phyloP scores from a whole-genome alignment of 1,139 yeast genomes.

The Kodamaea suecica region DNA sequence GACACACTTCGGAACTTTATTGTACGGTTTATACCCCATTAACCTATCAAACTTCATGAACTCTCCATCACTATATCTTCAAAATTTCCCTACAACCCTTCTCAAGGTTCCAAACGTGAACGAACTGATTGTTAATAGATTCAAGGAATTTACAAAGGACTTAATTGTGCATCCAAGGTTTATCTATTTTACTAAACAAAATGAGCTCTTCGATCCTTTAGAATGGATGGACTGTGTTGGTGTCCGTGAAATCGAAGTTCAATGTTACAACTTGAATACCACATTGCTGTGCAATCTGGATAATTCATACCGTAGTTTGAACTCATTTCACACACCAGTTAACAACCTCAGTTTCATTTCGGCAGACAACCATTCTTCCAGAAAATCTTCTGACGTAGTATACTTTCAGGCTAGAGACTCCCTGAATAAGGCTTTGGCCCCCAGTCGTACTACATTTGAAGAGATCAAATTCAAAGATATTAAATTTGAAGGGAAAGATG shows the following conservation, averaged over 20 bases:
- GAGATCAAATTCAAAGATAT: slow-evolving; percentile 32
- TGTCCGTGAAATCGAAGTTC: slow-evolving; percentile 26
- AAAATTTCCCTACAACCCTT: slow-evolving; percentile 9
- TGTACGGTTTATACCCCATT: slow-evolving; percentile 63
- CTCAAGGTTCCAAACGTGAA: not conserved
- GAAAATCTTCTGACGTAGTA: slow-evolving; percentile 28
- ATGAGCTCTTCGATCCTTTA: slow-evolving; percentile 43
- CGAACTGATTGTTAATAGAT: not conserved
- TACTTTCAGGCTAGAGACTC: slow-evolving; percentile 14
- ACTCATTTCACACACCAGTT: not conserved
- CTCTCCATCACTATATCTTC: slow-evolving; percentile 31
- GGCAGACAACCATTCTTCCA: slow-evolving; percentile 16
- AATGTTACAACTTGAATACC: slow-evolving; percentile 30
- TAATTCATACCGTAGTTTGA: not conserved
- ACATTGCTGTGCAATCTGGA: slow-evolving; percentile 1
- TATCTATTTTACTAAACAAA: slow-evolving; percentile 23
- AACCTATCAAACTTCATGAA: slow-evolving; percentile 45
- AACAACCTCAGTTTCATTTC: slow-evolving; percentile 3
- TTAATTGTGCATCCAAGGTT: slow-evolving; percentile 52
- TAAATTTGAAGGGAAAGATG: slow-evolving; percentile 18
- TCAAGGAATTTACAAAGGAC: slow-evolving; percentile 1
- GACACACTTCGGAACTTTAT: slow-evolving; percentile 33
- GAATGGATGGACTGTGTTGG: slow-evolving; percentile 26
- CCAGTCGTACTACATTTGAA: not conserved
- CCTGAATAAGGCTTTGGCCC: slow-evolving; percentile 1